phyloP scores from a whole-genome alignment of 495 filamentous ascomycete genomes.

The Penicillium lividum region DNA sequence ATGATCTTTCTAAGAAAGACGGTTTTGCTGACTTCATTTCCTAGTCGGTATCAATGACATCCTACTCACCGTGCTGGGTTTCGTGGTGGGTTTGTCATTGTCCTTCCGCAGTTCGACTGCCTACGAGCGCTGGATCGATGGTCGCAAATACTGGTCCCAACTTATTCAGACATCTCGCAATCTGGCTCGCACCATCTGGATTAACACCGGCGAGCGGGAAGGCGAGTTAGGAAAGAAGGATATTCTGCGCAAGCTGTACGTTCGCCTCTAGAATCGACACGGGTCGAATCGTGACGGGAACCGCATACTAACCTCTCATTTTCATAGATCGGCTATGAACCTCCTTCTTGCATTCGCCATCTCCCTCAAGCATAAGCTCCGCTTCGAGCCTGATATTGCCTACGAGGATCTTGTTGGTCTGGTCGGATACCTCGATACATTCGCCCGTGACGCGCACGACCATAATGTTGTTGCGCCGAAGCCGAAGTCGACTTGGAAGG shows the following conservation, averaged over 20 bases:
- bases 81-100: constrained; percentile 81
- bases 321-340: constrained; percentile 67
- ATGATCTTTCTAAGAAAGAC: background rate
- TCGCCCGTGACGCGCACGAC: constrained; percentile 66
- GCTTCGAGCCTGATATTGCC: constrained; percentile 80
- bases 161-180: constrained; percentile 71
- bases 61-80: constrained; percentile 83
- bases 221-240: constrained; percentile 65
- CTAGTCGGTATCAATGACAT: constrained; percentile 62
- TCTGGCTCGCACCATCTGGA: constrained; percentile 76
- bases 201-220: constrained; percentile 67
- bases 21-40: constrained; percentile 3
- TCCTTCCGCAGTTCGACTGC: constrained; percentile 84
- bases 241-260: constrained; percentile 66
- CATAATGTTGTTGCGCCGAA: constrained; percentile 45
- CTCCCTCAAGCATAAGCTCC: constrained; percentile 81
- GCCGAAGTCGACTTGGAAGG: constrained; percentile 58
- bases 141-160: constrained; percentile 74
- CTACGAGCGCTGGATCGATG: constrained; percentile 80
- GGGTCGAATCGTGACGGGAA: no score
- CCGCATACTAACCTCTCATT: background rate
- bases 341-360: constrained; percentile 76
- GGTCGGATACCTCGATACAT: constrained; percentile 47
- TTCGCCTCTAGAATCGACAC: background rate
- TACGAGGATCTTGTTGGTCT: constrained; percentile 64